Base-by-base conservation (phyloP, 2,329 filamentous ascomycete species). In the Botryosphaeria dothidea region DNA sequence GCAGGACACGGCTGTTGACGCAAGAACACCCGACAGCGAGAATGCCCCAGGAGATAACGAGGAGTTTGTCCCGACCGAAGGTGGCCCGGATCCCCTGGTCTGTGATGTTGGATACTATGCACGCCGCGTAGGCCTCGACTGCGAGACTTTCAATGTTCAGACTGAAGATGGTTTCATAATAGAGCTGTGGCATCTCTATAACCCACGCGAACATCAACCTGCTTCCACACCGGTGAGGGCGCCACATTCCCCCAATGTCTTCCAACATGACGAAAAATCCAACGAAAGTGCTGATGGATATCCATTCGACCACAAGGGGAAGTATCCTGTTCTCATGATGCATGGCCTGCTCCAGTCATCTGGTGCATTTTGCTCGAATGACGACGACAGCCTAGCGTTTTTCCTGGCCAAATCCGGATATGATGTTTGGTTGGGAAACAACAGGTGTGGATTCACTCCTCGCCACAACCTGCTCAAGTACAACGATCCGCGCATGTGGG, bases 361-460 rank as follows among this genome's bases (percentile, higher is more conserved):
- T 0, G 93, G 94, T 3, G 91, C 93, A 0, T 97, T 92, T 74
- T 97, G 93, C 76, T 89, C 89, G 68, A 96, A 94, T 74, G 93
- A 97, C 71, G 93, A 97, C 67, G 88, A 92, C 69, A 94, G 91
- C 27, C 84, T 97, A 7, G 93, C 94, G 0, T 97, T 97, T 78
- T 96, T 90, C 80, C 87, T 98, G 7, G 93, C 91, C 77, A 97
- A 97, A 78, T 88, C 90, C 0, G 93, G 93, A 1, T 97, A 92
- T 77, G 94, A 98, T 75, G 92, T 98, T 43, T 98, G 93, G 93
- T 83, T 97, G 17, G 94, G 94, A 4, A 96, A 97, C 79, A 97
- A 97, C 74, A 86, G 94, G 21, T 96, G 93, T 73, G 93, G 93
- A 1, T 92, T 95, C 77, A 81, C 85, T 0, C 93, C 94, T 0